These are phyloP conservation scores for Monosporozyma solicola DNA, from an alignment of 805 yeast species.

Conservation along the genomic window DNA sequence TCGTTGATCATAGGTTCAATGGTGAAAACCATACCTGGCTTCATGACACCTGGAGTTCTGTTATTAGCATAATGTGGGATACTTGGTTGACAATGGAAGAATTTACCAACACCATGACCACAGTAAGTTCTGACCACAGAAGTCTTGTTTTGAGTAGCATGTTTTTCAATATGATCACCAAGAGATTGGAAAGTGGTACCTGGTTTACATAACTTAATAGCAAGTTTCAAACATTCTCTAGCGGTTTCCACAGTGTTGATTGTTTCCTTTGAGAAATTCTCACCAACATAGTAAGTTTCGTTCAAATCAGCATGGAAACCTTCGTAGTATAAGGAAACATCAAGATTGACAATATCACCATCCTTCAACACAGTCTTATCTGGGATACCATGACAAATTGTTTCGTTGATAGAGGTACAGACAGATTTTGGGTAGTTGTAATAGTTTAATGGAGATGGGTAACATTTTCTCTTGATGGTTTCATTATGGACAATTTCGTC, in stretches of 20 bases:
- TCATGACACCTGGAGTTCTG: conserved; percentile 87
- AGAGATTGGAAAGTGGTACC: conserved; percentile 80
- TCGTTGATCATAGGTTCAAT: conserved; percentile 94
- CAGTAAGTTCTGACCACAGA: conserved; percentile 85
- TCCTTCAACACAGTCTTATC: conserved; percentile 80
- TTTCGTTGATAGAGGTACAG: conserved; percentile 91
- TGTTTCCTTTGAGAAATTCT: conserved; percentile 54
- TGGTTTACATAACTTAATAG: conserved; percentile 81
- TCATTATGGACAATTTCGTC: conserved; percentile 83
- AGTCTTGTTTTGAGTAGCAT: conserved; percentile 67
- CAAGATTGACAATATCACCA: conserved; percentile 91
- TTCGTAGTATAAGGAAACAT: conserved; percentile 72
- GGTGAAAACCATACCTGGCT: conserved; percentile 94
- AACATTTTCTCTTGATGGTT: conserved; percentile 78
- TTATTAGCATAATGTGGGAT: conserved; percentile 92
- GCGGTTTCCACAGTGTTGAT: conserved; percentile 88
- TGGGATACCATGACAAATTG: conserved; percentile 96
- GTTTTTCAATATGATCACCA: conserved; percentile 82
- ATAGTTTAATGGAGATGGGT: conserved; percentile 93
- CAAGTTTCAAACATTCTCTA: conserved; percentile 76
- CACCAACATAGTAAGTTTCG: conserved; percentile 95
- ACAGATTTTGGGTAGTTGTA: conserved; percentile 87
- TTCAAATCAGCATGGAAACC: conserved; percentile 93
- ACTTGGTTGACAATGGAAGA: conserved; percentile 88
- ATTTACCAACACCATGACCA: conserved; percentile 86